Conservation (phyloP, 305 asterid genomes). For the Solanum hybrid region DNA sequence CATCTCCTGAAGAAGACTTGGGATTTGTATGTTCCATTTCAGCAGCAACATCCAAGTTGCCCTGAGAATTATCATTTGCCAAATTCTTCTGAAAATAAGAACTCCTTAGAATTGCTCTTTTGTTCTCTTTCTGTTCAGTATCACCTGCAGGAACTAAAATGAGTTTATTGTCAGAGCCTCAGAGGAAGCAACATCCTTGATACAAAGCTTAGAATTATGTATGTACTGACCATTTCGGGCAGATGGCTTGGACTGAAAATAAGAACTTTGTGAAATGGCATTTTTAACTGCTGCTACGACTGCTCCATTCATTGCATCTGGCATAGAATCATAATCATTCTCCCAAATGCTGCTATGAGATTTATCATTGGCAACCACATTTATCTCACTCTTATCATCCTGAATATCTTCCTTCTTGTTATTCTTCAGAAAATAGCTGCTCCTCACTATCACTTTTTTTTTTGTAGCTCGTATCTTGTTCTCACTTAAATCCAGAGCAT, state of each 20-base stretch:
- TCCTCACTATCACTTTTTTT: slow-evolving; percentile 38
- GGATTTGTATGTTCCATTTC: slow-evolving; percentile 20
- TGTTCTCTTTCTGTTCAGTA: slow-evolving; percentile 18
- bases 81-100: slow-evolving; percentile 28
- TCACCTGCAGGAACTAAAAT: slow-evolving; percentile 19
- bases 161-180: neutral
- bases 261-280: slow-evolving; percentile 12
- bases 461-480: slow-evolving; percentile 25
- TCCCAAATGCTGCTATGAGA: neutral
- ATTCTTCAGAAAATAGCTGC: slow-evolving; percentile 53
- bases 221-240: slow-evolving; percentile 5
- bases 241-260: slow-evolving; percentile 16
- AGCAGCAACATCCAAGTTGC: slow-evolving; percentile 15
- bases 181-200: slow-evolving; percentile 10
- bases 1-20: slow-evolving; percentile 16
- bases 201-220: slow-evolving; percentile 14
- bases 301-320: slow-evolving; percentile 8
- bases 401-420: slow-evolving; percentile 20
- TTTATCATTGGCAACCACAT: slow-evolving; percentile 18
- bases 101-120: slow-evolving; percentile 26
- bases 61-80: slow-evolving; percentile 18
- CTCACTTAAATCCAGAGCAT: slow-evolving; percentile 26
- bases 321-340: slow-evolving; percentile 1
- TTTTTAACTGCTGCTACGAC: neutral
- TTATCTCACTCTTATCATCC: slow-evolving; percentile 22